Base-by-base conservation (phyloP, 116 monocot genomes). In the Iris pallida region DNA sequence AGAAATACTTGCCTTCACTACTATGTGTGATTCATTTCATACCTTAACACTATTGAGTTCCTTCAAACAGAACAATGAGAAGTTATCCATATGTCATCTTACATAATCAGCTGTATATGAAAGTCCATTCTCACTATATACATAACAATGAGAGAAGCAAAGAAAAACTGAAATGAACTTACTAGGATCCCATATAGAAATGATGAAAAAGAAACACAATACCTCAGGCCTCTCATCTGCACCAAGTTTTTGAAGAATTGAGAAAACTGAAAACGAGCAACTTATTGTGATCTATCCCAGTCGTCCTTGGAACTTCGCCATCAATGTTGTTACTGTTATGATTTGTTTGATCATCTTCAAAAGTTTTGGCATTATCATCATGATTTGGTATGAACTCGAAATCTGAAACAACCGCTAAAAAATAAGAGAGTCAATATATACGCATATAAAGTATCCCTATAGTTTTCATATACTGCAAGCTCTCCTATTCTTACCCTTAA, bases 191-290 rank as follows among this genome's bases (percentile, higher is more conserved):
- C 30, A 30, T 30, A 30, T 1, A 51, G 1, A 0, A 13, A 51
- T 9, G 49, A 51, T 51, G 5, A 45, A 40, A 53, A 19, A 63
- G 5, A 61, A 18, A 64, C n/a, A 43, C 11, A 6, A 67, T 80
- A 97, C 97, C 90, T 98, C 97, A 71, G 97, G 97, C 66, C 97
- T 85, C 75, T 92, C 88, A 77, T 98, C 98, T 44, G 83, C 85
- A 45, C 85, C 90, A 76, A 98, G 92, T 46, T 88, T 86, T 72
- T 85, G 83, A 53, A 98, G 84, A 72, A 88, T 84, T 56, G 90
- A 85, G 71, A 98, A 92, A 66, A 98, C 82, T 51, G 90, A 98
- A 76, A 90, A 87, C n/a, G 40, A 98, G 78, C 63, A 98, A 68
- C 73, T 84, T 87, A 68, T 79, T 77, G 66, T 69, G 53, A 69